These are phyloP conservation scores for Fraxinus albicans DNA, from an alignment of 305 asterid species.

Conservation along the genomic window DNA sequence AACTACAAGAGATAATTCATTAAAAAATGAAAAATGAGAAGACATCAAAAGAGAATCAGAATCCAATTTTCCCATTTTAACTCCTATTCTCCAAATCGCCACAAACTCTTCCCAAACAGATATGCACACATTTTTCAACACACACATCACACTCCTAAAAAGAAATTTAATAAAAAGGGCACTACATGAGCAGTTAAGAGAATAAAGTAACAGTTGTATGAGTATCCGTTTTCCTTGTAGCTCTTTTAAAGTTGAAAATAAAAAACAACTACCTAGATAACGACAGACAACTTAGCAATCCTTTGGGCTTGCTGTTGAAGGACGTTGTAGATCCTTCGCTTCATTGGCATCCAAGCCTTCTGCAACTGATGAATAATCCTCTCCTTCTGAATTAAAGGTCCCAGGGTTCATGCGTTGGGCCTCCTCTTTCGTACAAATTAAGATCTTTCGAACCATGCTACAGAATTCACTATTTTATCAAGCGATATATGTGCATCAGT, in stretches of 20 bases:
- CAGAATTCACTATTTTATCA: slow-evolving; percentile 68
- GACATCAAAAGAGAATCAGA: neutral
- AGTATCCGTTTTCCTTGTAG: neutral
- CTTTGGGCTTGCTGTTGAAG: slow-evolving; percentile 28
- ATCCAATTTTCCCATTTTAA: neutral
- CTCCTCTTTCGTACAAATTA: slow-evolving; percentile 79
- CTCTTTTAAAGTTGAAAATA: neutral
- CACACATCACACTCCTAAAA: neutral
- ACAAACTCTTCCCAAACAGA: neutral
- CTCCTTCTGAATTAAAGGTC: slow-evolving; percentile 61
- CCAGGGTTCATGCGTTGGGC: slow-evolving; percentile 75
- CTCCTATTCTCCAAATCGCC: neutral
- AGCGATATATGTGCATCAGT: neutral
- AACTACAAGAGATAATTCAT: neutral
- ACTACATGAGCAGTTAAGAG: neutral
- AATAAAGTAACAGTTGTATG: neutral
- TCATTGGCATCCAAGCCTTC: slow-evolving; percentile 59
- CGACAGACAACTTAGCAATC: slow-evolving; percentile 33
- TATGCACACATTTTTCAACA: neutral
- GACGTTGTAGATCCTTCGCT: slow-evolving; percentile 30
- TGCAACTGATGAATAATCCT: slow-evolving; percentile 56
- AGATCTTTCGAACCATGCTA: slow-evolving; percentile 83
- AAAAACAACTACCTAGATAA: slow-evolving; percentile 19
- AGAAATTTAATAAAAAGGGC: neutral
- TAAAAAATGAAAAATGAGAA: neutral